phyloP scores from a whole-genome alignment of 108 stramenopile species.

The Schizochytrium sp. region DNA sequence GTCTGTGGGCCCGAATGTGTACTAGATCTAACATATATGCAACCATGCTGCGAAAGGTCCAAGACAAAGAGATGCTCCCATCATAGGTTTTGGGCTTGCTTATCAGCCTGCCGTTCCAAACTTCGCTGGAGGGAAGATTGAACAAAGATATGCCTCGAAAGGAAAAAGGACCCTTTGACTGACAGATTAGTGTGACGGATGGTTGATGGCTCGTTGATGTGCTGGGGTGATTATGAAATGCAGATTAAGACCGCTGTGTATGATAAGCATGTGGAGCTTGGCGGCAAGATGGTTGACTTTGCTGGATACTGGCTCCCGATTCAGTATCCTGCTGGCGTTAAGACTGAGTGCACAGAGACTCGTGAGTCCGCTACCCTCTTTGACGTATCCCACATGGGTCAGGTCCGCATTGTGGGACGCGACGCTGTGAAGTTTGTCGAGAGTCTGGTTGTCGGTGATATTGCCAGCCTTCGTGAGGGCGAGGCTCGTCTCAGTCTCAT shows the following conservation, averaged over 20 bases:
- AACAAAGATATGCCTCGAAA: too few relatives aligned
- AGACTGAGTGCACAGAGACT: constrained; percentile 95
- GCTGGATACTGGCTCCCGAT: constrained; percentile 98
- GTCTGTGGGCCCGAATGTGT: too few relatives aligned
- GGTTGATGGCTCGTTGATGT: too few relatives aligned
- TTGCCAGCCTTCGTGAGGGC: constrained; percentile 81
- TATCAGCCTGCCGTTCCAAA: too few relatives aligned
- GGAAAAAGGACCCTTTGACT: too few relatives aligned
- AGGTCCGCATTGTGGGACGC: constrained; percentile 74
- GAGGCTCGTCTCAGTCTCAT: constrained; percentile 86
- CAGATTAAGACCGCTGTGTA: constrained; percentile 86
- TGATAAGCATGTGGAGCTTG: constrained; percentile 88
- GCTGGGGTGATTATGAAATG: background rate
- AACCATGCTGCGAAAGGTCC: too few relatives aligned
- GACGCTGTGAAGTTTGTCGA: constrained; percentile 74
- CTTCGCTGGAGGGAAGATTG: too few relatives aligned
- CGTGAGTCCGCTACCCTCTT: constrained; percentile 86
- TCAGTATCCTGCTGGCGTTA: constrained; percentile 92
- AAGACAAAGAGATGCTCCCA: too few relatives aligned
- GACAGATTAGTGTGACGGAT: too few relatives aligned
- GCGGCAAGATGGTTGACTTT: constrained; percentile 97
- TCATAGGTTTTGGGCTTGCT: too few relatives aligned
- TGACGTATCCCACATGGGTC: constrained; percentile 99
- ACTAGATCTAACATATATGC: too few relatives aligned
- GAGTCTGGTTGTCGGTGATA: constrained; percentile 90